A percentile compares a stretch with the other conserved stretches of the same genome.
phyloP scores from a whole-genome alignment of 495 filamentous ascomycete species.

The Apodospora peruviana region DNA sequence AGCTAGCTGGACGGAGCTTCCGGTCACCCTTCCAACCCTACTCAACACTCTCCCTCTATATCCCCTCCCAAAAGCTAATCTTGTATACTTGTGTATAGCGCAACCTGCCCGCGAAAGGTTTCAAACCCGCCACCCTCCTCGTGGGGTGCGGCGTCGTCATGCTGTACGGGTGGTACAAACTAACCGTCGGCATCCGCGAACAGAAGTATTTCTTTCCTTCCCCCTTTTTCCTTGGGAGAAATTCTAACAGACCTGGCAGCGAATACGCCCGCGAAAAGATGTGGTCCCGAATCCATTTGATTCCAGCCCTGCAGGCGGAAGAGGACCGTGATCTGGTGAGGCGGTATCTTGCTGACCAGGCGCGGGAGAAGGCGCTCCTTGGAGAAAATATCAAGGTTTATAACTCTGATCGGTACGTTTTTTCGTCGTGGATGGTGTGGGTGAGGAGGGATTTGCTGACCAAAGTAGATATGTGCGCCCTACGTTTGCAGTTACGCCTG shows the following conservation, averaged over 20 bases:
- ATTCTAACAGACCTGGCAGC: conserved; percentile 38
- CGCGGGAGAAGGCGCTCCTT: conserved; percentile 81
- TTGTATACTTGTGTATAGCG: too few species aligned
- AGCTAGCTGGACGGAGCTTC: too few species aligned
- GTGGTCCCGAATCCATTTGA: conserved; percentile 90
- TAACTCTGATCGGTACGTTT: conserved; percentile 75
- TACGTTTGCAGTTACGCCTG: conserved; percentile 60
- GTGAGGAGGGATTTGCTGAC: conserved; percentile 5
- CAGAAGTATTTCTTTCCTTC: conserved; percentile 62
- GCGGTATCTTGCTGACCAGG: conserved; percentile 76
- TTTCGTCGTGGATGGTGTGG: not conserved
- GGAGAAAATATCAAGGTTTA: conserved; percentile 76
- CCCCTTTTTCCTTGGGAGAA: not conserved
- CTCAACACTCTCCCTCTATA: too few species aligned
- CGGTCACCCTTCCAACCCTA: too few species aligned
- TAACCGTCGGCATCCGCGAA: conserved; percentile 73
- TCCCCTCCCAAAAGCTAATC: too few species aligned
- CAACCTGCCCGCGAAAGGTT: conserved; percentile 87
- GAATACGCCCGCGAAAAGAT: conserved; percentile 96
- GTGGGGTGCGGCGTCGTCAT: conserved; percentile 67
- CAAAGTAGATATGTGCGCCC: conserved; percentile 60
- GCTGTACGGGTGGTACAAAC: conserved; percentile 83
- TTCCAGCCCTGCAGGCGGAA: conserved; percentile 89
- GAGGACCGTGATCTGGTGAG: conserved; percentile 92
- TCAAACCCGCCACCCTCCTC: conserved; percentile 75